Evolutionary conservation across 768 basidiomycete genomes (phyloP).

Genomic region (Trametes villosa): DNA sequence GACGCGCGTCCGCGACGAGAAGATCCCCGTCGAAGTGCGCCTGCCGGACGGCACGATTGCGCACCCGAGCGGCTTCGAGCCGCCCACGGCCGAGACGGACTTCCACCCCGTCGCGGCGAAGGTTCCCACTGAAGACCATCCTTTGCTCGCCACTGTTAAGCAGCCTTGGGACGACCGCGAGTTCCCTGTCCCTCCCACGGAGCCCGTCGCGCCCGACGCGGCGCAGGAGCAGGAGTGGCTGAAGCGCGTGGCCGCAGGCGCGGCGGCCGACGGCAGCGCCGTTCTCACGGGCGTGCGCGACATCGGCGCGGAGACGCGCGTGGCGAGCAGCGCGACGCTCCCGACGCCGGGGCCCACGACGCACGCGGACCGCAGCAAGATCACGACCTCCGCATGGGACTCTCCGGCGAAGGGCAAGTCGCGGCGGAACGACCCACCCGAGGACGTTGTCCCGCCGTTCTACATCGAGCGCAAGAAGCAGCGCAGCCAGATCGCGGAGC

Average conservation of each 20-base stretch:
- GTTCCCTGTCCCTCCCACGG: constrained; percentile 3
- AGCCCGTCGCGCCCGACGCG: constrained; percentile 7
- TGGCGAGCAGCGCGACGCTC: neutral
- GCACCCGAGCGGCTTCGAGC: constrained; percentile 49
- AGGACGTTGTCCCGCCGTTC: constrained; percentile 25
- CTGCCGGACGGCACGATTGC: constrained; percentile 42
- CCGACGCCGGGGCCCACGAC: neutral
- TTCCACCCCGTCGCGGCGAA: constrained; percentile 37
- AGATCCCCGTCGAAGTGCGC: constrained; percentile 48
- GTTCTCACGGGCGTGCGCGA: constrained; percentile 12
- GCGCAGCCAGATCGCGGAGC: constrained; percentile 27
- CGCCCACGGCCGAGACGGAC: constrained; percentile 44
- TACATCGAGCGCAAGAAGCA: constrained; percentile 32
- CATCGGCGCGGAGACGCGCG: constrained; percentile 3
- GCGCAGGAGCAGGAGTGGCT: constrained; percentile 21
- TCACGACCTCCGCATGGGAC: constrained; percentile 25
- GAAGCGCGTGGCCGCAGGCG: constrained; percentile 17
- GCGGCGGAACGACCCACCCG: constrained; percentile 19
- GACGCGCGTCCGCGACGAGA: constrained; percentile 35
- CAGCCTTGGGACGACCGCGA: constrained; percentile 33
- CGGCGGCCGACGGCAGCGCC: constrained; percentile 1
- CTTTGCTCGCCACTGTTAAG: constrained; percentile 29
- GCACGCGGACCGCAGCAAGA: constrained; percentile 17
- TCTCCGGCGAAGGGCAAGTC: constrained; percentile 6
- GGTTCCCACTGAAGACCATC: constrained; percentile 25